phyloP scores from a whole-genome alignment of 1,139 yeast genomes.

The Nakaseomyces uthaithaninus region DNA sequence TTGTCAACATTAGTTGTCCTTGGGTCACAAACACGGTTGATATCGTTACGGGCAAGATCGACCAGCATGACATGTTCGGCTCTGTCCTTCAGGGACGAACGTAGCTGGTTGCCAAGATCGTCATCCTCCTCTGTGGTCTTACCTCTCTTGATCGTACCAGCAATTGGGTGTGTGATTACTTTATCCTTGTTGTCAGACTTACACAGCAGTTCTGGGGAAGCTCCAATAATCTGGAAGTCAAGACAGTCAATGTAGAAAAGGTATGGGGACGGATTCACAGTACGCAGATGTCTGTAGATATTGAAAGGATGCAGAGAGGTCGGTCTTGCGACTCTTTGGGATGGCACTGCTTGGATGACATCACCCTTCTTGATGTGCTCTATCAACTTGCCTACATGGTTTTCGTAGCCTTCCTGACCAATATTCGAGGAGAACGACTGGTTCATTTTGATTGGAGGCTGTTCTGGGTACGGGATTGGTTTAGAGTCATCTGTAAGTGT shows the following conservation, averaged over 20 bases:
- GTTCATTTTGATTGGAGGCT: slow-evolving; percentile 55
- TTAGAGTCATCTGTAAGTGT: slow-evolving; percentile 34
- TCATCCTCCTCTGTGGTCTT: slow-evolving; percentile 88
- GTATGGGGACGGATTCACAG: slow-evolving; percentile 96
- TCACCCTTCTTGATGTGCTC: slow-evolving; percentile 83
- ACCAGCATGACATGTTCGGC: slow-evolving; percentile 99
- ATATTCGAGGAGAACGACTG: slow-evolving; percentile 77
- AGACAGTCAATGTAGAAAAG: slow-evolving; percentile 84
- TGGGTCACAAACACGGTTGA: slow-evolving; percentile 91
- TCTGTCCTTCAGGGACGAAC: slow-evolving; percentile 79
- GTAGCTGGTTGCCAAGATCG: slow-evolving; percentile 60
- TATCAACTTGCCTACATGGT: slow-evolving; percentile 65
- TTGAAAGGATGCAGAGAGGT: slow-evolving; percentile 94
- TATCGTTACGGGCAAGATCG: slow-evolving; percentile 91
- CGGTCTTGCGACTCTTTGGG: slow-evolving; percentile 92
- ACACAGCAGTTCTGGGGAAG: slow-evolving; percentile 90
- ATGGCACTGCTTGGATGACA: slow-evolving; percentile 94
- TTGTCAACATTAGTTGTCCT: slow-evolving; percentile 76
- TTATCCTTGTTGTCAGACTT: slow-evolving; percentile 65
- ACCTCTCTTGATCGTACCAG: slow-evolving; percentile 91
- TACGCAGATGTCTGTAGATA: slow-evolving; percentile 84
- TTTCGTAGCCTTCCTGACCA: slow-evolving; percentile 88
- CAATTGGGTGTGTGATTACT: slow-evolving; percentile 91
- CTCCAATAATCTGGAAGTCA: slow-evolving; percentile 93
- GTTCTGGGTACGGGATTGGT: slow-evolving; percentile 49